Evolutionary conservation across 176 grass and related monocot species (phyloP).

Genomic region (Microstegium vimineum): DNA sequence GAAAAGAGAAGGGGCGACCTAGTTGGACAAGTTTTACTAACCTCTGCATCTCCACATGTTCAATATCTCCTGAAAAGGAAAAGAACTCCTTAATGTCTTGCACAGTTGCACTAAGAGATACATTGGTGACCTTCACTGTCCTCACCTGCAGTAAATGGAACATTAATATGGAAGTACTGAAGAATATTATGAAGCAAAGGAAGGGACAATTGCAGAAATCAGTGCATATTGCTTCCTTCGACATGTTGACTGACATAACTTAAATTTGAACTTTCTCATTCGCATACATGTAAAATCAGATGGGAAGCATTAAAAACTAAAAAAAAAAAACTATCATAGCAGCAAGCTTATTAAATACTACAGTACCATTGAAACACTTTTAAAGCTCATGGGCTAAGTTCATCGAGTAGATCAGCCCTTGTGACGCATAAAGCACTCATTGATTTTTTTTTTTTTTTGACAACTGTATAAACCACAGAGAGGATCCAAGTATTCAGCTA

Average conservation of each 20-base stretch:
- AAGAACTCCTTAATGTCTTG: constrained; percentile 95
- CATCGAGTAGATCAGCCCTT: background rate
- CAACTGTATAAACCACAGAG: background rate
- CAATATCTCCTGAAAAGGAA: constrained; percentile 92
- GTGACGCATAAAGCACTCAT: background rate
- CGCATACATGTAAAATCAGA: background rate
- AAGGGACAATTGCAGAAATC: background rate
- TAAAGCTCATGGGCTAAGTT: background rate
- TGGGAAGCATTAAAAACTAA: background rate
- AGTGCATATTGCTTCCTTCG: background rate
- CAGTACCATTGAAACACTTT: background rate
- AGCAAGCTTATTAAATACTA: background rate
- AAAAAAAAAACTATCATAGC: background rate
- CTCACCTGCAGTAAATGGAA: constrained; percentile 48
- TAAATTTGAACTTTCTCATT: background rate
- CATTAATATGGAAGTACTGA: background rate
- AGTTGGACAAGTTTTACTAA: constrained; percentile 16
- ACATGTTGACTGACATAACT: background rate
- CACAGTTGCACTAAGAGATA: constrained; percentile 73
- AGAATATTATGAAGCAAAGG: background rate
- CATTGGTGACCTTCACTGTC: constrained; percentile 81
- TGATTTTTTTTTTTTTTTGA: background rate
- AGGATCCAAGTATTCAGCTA: background rate
- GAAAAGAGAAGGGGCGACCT: background rate
- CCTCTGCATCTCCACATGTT: constrained; percentile 87